These are phyloP conservation scores for Albizia julibrissin DNA, from an alignment of 306 rosid species.

Conservation along the genomic window DNA sequence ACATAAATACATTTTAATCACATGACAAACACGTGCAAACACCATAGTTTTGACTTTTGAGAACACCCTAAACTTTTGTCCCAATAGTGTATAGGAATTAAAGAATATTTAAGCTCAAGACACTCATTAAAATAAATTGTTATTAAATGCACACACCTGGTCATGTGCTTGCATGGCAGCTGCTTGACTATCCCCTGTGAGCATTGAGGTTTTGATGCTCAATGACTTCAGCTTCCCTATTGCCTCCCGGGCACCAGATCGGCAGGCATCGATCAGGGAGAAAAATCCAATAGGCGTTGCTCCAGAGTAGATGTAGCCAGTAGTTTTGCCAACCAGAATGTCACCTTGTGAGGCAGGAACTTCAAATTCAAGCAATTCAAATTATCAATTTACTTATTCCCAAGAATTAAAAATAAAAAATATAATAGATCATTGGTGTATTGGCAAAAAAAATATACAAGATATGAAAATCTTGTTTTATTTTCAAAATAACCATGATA, in stretches of 20 bases:
- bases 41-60: neutral
- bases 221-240: slow-evolving; percentile 57
- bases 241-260: slow-evolving; percentile 77
- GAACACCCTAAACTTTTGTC: neutral
- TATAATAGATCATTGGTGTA: neutral
- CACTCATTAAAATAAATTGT: neutral
- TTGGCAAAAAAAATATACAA: slow-evolving; percentile 1
- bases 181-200: slow-evolving; percentile 79
- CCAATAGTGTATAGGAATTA: neutral
- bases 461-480: neutral
- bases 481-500: neutral
- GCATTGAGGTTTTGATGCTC: slow-evolving; percentile 86
- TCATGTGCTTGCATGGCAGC: slow-evolving; percentile 80
- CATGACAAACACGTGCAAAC: neutral
- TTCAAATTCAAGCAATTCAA: slow-evolving; percentile 35
- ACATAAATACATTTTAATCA: neutral
- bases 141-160: slow-evolving; percentile 50
- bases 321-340: slow-evolving; percentile 61
- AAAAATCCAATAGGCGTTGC: slow-evolving; percentile 58
- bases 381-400: slow-evolving; percentile 17
- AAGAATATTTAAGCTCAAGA: neutral
- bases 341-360: slow-evolving; percentile 64
- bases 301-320: slow-evolving; percentile 72
- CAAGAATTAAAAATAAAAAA: slow-evolving; percentile 6
- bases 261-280: slow-evolving; percentile 74